A percentile compares a stretch with the other conserved stretches of the same genome.
These are phyloP conservation scores for Geranium rotundifolium DNA, from an alignment of 345 rosid species.

Conservation along the genomic window DNA sequence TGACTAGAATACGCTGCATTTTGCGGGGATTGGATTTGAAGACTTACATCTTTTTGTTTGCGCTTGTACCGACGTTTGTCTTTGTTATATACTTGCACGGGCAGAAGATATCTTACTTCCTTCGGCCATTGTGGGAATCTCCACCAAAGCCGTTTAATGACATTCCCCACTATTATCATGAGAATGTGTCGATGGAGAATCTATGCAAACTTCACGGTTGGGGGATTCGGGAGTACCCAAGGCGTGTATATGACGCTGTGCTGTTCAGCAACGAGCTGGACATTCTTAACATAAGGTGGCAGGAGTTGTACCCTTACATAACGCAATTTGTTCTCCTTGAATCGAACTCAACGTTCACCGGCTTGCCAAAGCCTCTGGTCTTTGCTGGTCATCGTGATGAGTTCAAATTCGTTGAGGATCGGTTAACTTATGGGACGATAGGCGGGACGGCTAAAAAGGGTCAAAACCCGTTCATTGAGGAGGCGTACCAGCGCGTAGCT, in stretches of 20 bases:
- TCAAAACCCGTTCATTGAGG: slow-evolving; percentile 61
- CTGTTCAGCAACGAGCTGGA: slow-evolving; percentile 62
- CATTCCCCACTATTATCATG: slow-evolving; percentile 58
- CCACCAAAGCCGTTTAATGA: slow-evolving; percentile 57
- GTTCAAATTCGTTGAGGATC: slow-evolving; percentile 50
- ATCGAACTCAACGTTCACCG: slow-evolving; percentile 61
- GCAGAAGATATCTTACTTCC: slow-evolving; percentile 59
- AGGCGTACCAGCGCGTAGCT: slow-evolving; percentile 62
- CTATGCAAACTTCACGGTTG: slow-evolving; percentile 69
- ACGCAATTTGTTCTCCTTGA: slow-evolving; percentile 64
- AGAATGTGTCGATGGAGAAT: slow-evolving; percentile 54
- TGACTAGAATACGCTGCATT: slow-evolving; percentile 69
- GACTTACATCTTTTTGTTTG: slow-evolving; percentile 47
- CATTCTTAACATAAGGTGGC: slow-evolving; percentile 50
- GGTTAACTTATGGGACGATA: slow-evolving; percentile 54
- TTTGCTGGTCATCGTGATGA: slow-evolving; percentile 36
- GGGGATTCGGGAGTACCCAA: slow-evolving; percentile 57
- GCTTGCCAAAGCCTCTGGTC: slow-evolving; percentile 42
- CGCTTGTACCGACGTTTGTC: slow-evolving; percentile 52
- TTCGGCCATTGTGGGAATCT: slow-evolving; percentile 68
- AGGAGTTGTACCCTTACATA: slow-evolving; percentile 54
- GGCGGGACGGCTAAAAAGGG: slow-evolving; percentile 63
- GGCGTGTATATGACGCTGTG: slow-evolving; percentile 65
- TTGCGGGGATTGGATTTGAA: slow-evolving; percentile 71
- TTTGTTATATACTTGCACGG: slow-evolving; percentile 48